phyloP scores from a whole-genome alignment of 768 basidiomycete species.

The Macrocybe gigantea region DNA sequence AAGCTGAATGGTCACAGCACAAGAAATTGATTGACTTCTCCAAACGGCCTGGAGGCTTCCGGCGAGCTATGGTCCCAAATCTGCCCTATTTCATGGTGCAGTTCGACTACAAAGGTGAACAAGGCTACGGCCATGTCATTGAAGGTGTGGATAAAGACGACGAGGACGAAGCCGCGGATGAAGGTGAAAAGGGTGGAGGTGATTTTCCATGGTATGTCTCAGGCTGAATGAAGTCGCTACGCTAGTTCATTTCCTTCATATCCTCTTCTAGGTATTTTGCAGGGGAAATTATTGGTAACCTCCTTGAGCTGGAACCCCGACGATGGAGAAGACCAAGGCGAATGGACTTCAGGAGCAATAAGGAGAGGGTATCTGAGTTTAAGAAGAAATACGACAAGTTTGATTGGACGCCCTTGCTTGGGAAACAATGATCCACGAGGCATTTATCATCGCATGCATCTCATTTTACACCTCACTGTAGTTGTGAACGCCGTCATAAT shows the following conservation, averaged over 20 bases:
- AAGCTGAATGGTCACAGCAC: constrained; percentile 97
- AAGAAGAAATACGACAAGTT: constrained; percentile 71
- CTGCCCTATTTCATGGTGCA: constrained; percentile 99
- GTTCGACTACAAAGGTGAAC: constrained; percentile 96
- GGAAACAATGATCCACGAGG: constrained; percentile 15
- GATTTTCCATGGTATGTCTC: constrained; percentile 76
- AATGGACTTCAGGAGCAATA: constrained; percentile 66
- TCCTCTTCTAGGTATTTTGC: constrained; percentile 73
- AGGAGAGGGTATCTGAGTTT: constrained; percentile 63
- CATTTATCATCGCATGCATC: too few species aligned
- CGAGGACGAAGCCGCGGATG: constrained; percentile 49
- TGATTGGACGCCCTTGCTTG: constrained; percentile 80
- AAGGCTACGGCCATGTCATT: constrained; percentile 97
- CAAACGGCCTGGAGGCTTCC: constrained; percentile 84
- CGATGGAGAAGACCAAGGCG: constrained; percentile 78
- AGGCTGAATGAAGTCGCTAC: constrained; percentile 10
- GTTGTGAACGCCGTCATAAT: too few species aligned
- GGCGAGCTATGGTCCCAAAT: constrained; percentile 93
- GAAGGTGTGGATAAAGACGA: constrained; percentile 67
- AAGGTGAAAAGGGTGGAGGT: constrained; percentile 86
- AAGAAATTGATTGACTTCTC: constrained; percentile 96
- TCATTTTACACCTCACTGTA: too few species aligned
- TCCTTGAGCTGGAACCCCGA: constrained; percentile 82
- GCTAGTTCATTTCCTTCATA: not conserved
- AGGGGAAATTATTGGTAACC: constrained; percentile 88